Base-by-base conservation (phyloP, 306 rosid genomes). In the Corylus heterophylla region DNA sequence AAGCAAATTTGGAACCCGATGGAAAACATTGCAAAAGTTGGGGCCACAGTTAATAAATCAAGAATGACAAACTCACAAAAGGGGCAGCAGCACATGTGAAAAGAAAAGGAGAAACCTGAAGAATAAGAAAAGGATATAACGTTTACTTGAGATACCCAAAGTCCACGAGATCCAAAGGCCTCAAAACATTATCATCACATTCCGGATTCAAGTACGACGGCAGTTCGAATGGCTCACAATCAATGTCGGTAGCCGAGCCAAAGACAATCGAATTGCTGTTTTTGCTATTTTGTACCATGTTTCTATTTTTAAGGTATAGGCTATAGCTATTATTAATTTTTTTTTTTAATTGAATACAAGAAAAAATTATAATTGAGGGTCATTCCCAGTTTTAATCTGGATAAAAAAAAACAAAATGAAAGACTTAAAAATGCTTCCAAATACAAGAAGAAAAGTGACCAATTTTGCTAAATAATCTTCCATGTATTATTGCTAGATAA, bases 101-200 rank as follows among this genome's bases (percentile, higher is more conserved):
- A 63, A 13, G 29, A 59, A 63, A 29, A 62, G 13, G 1, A 29
- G 12, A 62, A 31, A 62, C 69, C 69, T 11, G 8, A 29, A 35
- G 16, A 25, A 49, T 1, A 50, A 75, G 63, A n/a, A 64, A 76
- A 47, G 80, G 50, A 76, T 64, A 35, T 27, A 50, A n/a, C 66
- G 74, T 51, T 66, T 76, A 76, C 80, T 76, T 37, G 63, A n/a
- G 74, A 14, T 22, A 16, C 39, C 74, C 13, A 42, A 35, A 50
- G 74, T 76, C 74, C 66, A 64, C 80, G 37, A 54, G 42, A 25
- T 66, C 66, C 80, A 18, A 11, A 62, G 42, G 37, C 69, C 20
- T 14, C 73, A 1, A 18, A 14, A 17, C 51, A n/a, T 68, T 42
- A 14, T 66, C 71, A 39, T 35, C 48, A 66, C 48, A 5, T 5